Evolutionary conservation across 805 yeast species (phyloP), one percentile per base, ranked within the genome.

Genomic region (Martiniozyma abietophila): DNA sequence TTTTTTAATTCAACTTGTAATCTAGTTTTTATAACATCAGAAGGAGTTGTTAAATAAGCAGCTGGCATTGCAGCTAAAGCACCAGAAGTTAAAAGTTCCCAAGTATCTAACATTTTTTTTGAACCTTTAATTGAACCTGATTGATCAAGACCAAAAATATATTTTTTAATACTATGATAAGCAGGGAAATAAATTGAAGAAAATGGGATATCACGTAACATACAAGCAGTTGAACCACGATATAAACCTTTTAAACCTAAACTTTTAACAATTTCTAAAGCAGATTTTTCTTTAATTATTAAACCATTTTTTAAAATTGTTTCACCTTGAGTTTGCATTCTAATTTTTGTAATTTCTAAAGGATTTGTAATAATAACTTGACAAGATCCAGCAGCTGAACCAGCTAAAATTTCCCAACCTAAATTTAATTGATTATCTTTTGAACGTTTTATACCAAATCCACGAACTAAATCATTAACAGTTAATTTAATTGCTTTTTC

Each of bases 41-140:
- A 86, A 2, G 98, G 98, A 0, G 98, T 89, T 2, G 98, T 89
- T 45, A 88, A 64, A 57, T 81, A 89, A 8, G 97, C 97, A 20
- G 97, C 94, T 8, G 98, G 98, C 65, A 94, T 85, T 54, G 97
- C 98, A 10, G 98, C 97, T 43, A 88, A 55, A 8, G 95, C 96
- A 58, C 98, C 98, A 41, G 94, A 74, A 4, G 74, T 56, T 40
- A 89, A 70, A 44, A 92, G 65, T 59, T 89, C 95, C 80, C 89
- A 78, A 19, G 94, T 74, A 42, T 74, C 75, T 40, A 88, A 71
- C 42, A 70, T 67, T 29, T 64, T 67, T 46, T 71, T 66, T 47
- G 76, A 71, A 36, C 67, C 67, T 18, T 74, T 68, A 8, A 17
- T 9, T n/a, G n/a, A 26, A 50, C 72, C 73, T 31, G 62, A 54